Evolutionary conservation across 2,329 filamentous ascomycete species (phyloP).

Genomic region (Aciculosporium take): DNA sequence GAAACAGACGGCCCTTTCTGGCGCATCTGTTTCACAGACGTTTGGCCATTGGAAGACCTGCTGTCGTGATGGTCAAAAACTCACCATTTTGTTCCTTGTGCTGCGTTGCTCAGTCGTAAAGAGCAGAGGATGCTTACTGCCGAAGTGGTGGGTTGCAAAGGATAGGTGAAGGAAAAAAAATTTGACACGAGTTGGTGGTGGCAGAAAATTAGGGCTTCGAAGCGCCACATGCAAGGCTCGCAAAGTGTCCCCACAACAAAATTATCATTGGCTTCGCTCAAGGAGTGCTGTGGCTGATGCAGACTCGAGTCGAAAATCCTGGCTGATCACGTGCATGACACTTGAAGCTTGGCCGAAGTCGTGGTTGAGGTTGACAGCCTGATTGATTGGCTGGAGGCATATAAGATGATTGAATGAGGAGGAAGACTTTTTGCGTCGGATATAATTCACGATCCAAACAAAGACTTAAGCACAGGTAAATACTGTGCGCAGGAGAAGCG

Average conservation of each 20-base stretch:
- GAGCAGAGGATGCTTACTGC: conserved; percentile 20
- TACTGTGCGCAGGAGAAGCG: neutral
- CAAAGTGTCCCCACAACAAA: conserved; percentile 11
- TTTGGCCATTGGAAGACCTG: conserved; percentile 27
- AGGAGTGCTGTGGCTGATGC: conserved; percentile 5
- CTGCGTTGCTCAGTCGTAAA: conserved; percentile 21
- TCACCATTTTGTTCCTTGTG: conserved; percentile 29
- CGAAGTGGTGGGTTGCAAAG: conserved; percentile 14
- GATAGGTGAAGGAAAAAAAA: conserved; percentile 13
- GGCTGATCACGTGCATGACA: conserved; percentile 5
- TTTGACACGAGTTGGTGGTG: conserved; percentile 18
- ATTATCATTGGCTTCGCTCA: neutral
- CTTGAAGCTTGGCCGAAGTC: neutral
- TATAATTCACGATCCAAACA: neutral
- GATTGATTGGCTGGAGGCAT: neutral
- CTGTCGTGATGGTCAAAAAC: conserved; percentile 16
- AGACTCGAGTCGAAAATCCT: too few relatives aligned
- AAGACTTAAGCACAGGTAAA: neutral
- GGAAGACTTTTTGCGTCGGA: neutral
- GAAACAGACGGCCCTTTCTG: conserved; percentile 19
- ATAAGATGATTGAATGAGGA: neutral
- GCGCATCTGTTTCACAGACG: conserved; percentile 22
- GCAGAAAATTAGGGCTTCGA: conserved; percentile 24
- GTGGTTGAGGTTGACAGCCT: too few relatives aligned
- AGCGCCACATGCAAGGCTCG: conserved; percentile 4